Conservation (phyloP, 1,139 yeast species). For the Saccharomyces hybrid region DNA sequence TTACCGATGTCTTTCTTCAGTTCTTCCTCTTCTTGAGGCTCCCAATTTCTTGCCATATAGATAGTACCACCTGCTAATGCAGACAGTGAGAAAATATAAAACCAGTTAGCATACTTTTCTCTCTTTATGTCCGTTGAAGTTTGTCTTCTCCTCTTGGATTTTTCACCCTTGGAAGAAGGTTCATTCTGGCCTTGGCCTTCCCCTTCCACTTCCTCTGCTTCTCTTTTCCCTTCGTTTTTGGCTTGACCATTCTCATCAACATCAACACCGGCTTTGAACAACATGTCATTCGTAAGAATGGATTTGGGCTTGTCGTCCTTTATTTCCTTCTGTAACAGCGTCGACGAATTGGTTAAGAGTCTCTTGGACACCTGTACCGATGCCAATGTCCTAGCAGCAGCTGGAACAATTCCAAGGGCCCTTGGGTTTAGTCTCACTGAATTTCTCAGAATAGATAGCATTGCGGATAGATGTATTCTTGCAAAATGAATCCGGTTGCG, state of each 20-base stretch:
- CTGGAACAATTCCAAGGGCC: neutral
- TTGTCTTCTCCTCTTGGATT: conserved; percentile 37
- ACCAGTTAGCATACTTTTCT: conserved; percentile 60
- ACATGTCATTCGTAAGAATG: conserved; percentile 70
- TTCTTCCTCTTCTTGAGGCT: conserved; percentile 61
- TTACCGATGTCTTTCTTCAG: conserved; percentile 46
- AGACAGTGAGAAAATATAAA: conserved; percentile 56
- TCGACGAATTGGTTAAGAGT: neutral
- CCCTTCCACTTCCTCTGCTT: conserved; percentile 21
- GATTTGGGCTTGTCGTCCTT: conserved; percentile 40
- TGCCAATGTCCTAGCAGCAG: neutral
- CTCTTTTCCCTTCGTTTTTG: conserved; percentile 12
- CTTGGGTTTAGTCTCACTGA: conserved; percentile 6
- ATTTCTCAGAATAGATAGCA: conserved; percentile 6
- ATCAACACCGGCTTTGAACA: conserved; percentile 79
- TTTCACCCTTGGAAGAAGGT: conserved; percentile 11
- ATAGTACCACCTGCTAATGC: conserved; percentile 54
- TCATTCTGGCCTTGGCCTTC: conserved; percentile 17
- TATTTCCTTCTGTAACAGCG: conserved; percentile 21
- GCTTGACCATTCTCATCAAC: conserved; percentile 30
- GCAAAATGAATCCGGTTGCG: neutral
- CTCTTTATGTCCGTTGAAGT: conserved; percentile 63
- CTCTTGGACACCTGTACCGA: neutral
- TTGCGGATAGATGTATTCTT: neutral
- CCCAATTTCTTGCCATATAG: conserved; percentile 84